phyloP scores from a whole-genome alignment of 2,329 filamentous ascomycete genomes.

The Colletotrichum lindemuthianum region DNA sequence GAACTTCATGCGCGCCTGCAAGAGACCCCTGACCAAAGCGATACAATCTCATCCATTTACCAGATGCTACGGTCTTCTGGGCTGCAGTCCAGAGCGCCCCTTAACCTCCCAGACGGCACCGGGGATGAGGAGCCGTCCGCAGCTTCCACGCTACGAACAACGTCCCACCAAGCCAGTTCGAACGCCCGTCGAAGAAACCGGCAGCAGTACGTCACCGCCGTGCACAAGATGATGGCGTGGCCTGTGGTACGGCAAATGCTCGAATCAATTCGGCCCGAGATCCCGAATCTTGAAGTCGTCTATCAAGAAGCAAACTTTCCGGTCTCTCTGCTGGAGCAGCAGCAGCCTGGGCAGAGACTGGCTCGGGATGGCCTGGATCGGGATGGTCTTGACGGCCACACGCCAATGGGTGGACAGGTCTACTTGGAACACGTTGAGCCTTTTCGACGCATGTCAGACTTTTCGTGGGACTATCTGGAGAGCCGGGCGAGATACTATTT shows the following conservation, averaged over 20 bases:
- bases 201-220: constrained; percentile 28
- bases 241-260: constrained; percentile 33
- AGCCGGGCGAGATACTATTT: constrained; percentile 65
- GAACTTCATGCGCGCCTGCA: constrained; percentile 22
- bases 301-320: constrained; percentile 25
- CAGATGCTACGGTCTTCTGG: background rate
- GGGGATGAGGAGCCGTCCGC: constrained; percentile 24
- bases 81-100: constrained; percentile 1
- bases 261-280: constrained; percentile 19
- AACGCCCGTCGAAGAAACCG: background rate
- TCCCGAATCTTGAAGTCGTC: constrained; percentile 15
- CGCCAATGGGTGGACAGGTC: background rate
- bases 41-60: constrained; percentile 6
- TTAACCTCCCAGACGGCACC: constrained; percentile 7
- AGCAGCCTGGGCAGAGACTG: constrained; percentile 11
- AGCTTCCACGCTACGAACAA: constrained; percentile 33
- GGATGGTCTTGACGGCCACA: too few relatives aligned
- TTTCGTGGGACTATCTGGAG: constrained; percentile 55
- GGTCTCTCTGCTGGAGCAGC: constrained; percentile 23
- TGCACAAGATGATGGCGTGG: constrained; percentile 35
- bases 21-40: background rate
- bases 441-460: too few relatives aligned
- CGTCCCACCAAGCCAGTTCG: constrained; percentile 18
- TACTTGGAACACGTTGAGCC: background rate
- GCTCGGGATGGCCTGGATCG: too few relatives aligned